Percentiles rank a stretch among this genome's conserved stretches.
Conservation (phyloP, 106 monocot genomes). For the Dendrobium catenatum region DNA sequence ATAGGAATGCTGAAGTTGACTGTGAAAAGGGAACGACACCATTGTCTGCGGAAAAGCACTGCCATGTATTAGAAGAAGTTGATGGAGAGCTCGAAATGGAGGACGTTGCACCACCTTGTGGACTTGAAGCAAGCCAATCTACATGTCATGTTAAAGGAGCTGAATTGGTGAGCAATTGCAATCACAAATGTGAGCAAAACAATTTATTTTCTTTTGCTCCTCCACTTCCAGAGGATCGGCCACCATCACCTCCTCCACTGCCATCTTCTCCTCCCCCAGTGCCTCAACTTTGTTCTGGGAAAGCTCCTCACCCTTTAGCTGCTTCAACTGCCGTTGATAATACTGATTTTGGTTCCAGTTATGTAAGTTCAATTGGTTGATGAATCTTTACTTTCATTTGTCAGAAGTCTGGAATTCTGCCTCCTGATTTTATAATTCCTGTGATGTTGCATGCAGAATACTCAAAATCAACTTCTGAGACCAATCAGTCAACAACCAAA, state of each 20-base stretch:
- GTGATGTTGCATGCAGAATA: slow-evolving; percentile 32
- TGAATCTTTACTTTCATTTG: too few relatives aligned
- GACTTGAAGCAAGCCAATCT: slow-evolving; percentile 21
- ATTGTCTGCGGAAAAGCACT: slow-evolving; percentile 37
- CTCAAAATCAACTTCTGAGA: slow-evolving; percentile 24
- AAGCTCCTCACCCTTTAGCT: slow-evolving; percentile 10
- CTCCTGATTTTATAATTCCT: neutral
- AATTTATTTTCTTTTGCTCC: slow-evolving; percentile 34
- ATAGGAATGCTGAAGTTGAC: slow-evolving; percentile 25
- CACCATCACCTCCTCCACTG: slow-evolving; percentile 90
- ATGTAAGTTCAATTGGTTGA: slow-evolving; percentile 34
- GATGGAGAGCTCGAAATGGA: slow-evolving; percentile 99
- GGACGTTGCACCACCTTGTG: slow-evolving; percentile 75
- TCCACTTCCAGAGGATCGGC: slow-evolving; percentile 73
- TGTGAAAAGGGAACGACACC: slow-evolving; percentile 18
- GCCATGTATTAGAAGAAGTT: slow-evolving; percentile 81
- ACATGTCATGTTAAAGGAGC: slow-evolving; percentile 13
- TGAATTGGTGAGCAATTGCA: slow-evolving; percentile 1
- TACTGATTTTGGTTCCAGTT: slow-evolving; percentile 7
- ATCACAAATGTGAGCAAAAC: slow-evolving; percentile 18
- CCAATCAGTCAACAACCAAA: slow-evolving; percentile 20
- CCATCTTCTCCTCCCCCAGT: slow-evolving; percentile 77
- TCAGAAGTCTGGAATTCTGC: neutral
- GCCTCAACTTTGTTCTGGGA: slow-evolving; percentile 7
- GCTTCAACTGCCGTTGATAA: slow-evolving; percentile 17